Evolutionary conservation across 2,329 filamentous ascomycete species (phyloP), one percentile per base, ranked within the genome.

Genomic region (Zelopaecilomyces penicillatus): DNA sequence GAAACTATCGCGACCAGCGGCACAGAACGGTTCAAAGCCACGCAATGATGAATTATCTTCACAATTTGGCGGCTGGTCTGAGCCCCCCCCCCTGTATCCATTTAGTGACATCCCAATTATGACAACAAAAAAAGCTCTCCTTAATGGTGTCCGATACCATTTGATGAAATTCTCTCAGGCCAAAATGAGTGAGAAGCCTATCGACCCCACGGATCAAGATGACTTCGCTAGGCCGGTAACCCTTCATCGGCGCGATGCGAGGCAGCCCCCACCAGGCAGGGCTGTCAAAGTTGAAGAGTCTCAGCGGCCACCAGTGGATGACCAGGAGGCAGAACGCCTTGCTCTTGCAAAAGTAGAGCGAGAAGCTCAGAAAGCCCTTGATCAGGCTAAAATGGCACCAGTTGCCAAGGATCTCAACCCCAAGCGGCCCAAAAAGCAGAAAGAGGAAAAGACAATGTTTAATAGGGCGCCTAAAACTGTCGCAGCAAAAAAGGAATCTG

Each of bases 361-460:
- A 44, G 87, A 95, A 51, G 87, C 86, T 28, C 85, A 95, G 60
- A 82, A 87, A 19, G 89, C 91, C 12, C 78, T 87, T 33, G 93
- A 95, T 54, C 75, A 91, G 58, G 90, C 93, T 31, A 88, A 95
- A 65, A 97, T 98, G 57, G 93, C 93, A 0, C 93, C 93, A 0
- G 84, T 87, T 1, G 73, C 78, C 28, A 84, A 82, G 47, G 77
- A 78, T 7, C 57, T 66, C 7, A 67, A 68, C 39, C 65, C 69
- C 3, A 76, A 76, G 54, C 66, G 66, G 38, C 65, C 63, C 10
- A 70, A 82, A 49, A 83, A 84, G 54, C 84, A 85, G 60, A 82
- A 85, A 62, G 78, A 83, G 50, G 91, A 95, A 65, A 95, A 90
- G 63, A 85, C 88, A 51, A 87, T 89, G 56, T 85, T 95, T 26